Evolutionary conservation across 495 filamentous ascomycete genomes (phyloP).

Genomic region (Penicillium cosmopolitanum): DNA sequence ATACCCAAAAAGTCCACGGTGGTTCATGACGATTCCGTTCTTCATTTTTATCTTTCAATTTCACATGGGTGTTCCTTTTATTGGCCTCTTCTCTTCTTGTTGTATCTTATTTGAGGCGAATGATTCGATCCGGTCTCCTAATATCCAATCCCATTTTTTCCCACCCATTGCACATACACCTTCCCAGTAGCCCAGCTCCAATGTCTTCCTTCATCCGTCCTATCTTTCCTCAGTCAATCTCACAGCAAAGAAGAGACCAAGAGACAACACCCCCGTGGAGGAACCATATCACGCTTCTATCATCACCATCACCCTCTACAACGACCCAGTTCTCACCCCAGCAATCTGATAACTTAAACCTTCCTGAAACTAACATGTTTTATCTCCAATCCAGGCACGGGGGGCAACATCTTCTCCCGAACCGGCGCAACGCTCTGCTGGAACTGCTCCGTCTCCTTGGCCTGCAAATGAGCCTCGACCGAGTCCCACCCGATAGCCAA

Average conservation of each 20-base stretch:
- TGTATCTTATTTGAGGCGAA: conserved; percentile 51
- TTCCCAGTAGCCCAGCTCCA: not conserved
- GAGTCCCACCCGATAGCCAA: conserved; percentile 57
- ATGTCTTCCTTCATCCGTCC: not conserved
- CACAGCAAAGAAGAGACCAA: not conserved
- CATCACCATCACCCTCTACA: not conserved
- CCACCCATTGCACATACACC: conserved; percentile 9
- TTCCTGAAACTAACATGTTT: conserved; percentile 47
- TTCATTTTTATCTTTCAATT: conserved; percentile 17
- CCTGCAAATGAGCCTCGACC: conserved; percentile 53
- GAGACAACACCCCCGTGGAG: not conserved
- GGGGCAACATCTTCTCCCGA: conserved; percentile 38
- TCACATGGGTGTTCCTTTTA: conserved; percentile 21
- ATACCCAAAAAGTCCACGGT: conserved; percentile 38
- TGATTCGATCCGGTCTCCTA: conserved; percentile 30
- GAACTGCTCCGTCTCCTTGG: conserved; percentile 52
- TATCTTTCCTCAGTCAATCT: not conserved
- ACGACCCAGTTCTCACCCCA: not conserved
- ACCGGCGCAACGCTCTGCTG: conserved; percentile 39
- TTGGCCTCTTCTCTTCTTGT: conserved; percentile 34
- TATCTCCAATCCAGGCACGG: conserved; percentile 43
- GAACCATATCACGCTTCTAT: not conserved
- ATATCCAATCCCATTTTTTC: conserved; percentile 29
- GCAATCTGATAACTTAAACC: conserved; percentile 18
- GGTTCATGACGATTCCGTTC: conserved; percentile 38